phyloP scores from a whole-genome alignment of 345 rosid species.

The Corymbia maculata region DNA sequence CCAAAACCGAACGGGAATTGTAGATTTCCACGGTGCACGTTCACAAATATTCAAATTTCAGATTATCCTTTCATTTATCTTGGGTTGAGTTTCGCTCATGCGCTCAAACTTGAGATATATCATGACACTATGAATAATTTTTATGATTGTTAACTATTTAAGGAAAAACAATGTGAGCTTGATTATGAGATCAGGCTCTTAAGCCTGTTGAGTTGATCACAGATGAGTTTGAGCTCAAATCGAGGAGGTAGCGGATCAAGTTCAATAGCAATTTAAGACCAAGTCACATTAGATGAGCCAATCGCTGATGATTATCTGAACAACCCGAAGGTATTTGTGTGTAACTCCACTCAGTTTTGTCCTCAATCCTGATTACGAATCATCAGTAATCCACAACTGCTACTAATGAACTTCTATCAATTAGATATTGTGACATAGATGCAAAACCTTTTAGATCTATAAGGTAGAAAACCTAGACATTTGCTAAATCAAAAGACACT shows the following conservation, averaged over 20 bases:
- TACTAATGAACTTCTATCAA: neutral
- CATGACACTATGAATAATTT: neutral
- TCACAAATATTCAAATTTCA: no score
- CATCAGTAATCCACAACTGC: neutral
- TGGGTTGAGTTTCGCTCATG: no score
- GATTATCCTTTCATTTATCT: no score
- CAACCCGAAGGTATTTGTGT: neutral
- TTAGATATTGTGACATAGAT: rapidly evolving
- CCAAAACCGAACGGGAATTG: no score
- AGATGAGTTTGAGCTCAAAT: neutral
- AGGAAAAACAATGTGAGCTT: neutral
- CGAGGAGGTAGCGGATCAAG: neutral
- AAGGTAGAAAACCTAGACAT: neutral
- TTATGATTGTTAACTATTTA: neutral
- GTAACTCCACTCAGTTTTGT: neutral
- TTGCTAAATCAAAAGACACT: neutral
- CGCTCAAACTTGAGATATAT: no score
- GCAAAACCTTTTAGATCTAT: neutral
- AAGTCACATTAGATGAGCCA: neutral
- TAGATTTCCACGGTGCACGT: no score
- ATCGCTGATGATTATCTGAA: neutral
- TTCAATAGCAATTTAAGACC: neutral
- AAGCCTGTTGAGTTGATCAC: neutral
- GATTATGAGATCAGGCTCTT: neutral
- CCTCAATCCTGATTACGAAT: neutral